Conservation (phyloP, 129 eudicot species). For the Sambucus nigra region DNA sequence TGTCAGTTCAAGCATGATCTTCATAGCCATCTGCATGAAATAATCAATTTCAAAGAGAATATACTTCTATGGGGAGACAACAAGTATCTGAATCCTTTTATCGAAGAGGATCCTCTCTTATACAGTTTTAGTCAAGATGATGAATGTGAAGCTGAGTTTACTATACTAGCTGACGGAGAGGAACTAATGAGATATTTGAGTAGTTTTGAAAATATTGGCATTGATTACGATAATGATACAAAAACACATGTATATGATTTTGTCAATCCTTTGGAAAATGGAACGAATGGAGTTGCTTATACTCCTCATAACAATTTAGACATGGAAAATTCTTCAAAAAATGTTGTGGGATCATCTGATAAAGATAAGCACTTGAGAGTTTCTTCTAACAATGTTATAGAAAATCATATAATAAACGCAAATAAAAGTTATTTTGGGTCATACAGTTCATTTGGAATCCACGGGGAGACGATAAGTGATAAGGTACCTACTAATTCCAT, state of each 20-base stretch:
- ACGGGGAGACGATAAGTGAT: constrained; percentile 89
- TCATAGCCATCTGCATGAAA: constrained; percentile 45
- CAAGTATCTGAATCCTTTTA: constrained; percentile 53
- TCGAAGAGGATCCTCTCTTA: constrained; percentile 70
- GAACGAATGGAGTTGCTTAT: constrained; percentile 23
- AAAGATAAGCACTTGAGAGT: not conserved
- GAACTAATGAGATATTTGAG: constrained; percentile 16
- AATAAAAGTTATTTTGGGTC: constrained; percentile 77
- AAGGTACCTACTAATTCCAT: constrained; percentile 48
- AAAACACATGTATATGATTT: constrained; percentile 10
- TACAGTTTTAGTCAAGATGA: constrained; percentile 68
- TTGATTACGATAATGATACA: constrained; percentile 24
- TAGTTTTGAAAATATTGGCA: constrained; percentile 19
- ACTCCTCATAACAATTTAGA: constrained; percentile 9
- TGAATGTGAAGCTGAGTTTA: constrained; percentile 37
- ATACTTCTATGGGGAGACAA: constrained; percentile 61
- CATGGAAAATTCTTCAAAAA: constrained; percentile 8
- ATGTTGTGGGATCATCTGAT: constrained; percentile 3
- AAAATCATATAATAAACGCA: constrained; percentile 33
- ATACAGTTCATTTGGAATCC: constrained; percentile 81
- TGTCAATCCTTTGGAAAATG: constrained; percentile 19
- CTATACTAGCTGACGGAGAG: constrained; percentile 24
- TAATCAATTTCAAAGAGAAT: constrained; percentile 16
- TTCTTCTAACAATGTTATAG: constrained; percentile 20
- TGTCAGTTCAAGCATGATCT: constrained; percentile 42